Base-by-base conservation (phyloP, 352 stramenopile species). In the Peronospora destructor region DNA sequence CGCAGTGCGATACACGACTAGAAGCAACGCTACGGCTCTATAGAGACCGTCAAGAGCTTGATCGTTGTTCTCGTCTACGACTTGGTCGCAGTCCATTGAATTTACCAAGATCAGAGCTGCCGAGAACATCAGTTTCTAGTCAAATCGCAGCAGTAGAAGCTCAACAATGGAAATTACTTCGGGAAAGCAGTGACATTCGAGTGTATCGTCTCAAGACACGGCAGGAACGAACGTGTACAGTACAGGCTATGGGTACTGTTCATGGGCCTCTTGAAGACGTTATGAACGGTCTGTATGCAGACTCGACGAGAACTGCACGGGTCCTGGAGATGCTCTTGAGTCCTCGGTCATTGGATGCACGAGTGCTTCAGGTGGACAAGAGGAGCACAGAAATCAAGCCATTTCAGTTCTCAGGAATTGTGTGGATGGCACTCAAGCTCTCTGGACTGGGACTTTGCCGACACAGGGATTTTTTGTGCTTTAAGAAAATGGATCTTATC, bases 261-360 rank as follows among this genome's bases (percentile, higher is more conserved):
- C 76, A 83, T 37, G 78, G 76, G 23, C 66, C 76, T 25, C 61
- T 90, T 4, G 61, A 45, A 13, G 78, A 90, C 57, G 66, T 87
- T 55, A 83, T 87, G 76, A 85, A 86, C 51, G 78, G 78, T 0
- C 51, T 90, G 17, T 90, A 90, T 51, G 78, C 78, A 9, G 76
- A 87, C 61, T 79, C 73, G 13, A 86, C 76, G 10, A 57, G 74
- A n/a, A 82, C 84, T 33, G 65, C 74, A 1, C 60, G 71, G 33
- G 76, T 90, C 13, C 41, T 87, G 36, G 64, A 86, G 40, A 64
- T 70, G 51, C 62, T 90, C 44, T 50, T 90, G 19, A 84, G 71
- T 59, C 61, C 59, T 13, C 57, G 64, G 19, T 75, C 80, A 7
- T 30, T 87, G 11, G 74, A 90, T 57, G 50, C 72, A 4, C 48